Evolutionary conservation across 352 stramenopile species (phyloP), one percentile per base, ranked within the genome.

Genomic region (Pythium apleroticum): DNA sequence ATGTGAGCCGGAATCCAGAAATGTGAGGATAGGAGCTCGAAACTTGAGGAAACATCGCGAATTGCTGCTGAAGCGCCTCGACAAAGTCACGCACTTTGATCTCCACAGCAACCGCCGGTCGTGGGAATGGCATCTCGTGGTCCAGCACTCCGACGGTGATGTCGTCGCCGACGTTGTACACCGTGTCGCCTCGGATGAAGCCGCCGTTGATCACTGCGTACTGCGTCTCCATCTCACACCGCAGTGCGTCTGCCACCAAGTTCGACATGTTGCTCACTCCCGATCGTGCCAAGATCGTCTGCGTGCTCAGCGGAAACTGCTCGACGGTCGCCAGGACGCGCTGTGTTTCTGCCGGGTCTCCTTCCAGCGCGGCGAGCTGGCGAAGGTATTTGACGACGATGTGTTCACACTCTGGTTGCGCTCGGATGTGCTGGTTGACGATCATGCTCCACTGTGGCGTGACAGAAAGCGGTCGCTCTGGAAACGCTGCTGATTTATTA

Each of bases 121-220:
- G 71, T 4, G 81, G 84, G 68, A 97, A 97, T 6, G 89, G 89
- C 78, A 95, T 89, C 59, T 97, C 89, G 59, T 88, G 78, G 52
- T 93, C 77, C 6, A 96, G 56, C 4, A 89, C 87, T 0, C 82
- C 80, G 2, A 91, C 68, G 0, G 82, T 92, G 22, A 97, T 66
- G 28, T 53, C 75, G 14, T 81, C 88, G 31, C 80, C 78, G 0
- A 86, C 72, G 22, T 72, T 63, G 66, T 95, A 95, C 19, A 84
- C 69, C 49, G 77, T 82, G 52, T 97, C 83, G 30, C 87, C 89
- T 43, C 87, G 81, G 57, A 96, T 95, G 65, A 95, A 97, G 7
- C 89, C 89, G 54, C 89, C 89, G 56, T 97, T 97, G 65, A 97
- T 92, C 41, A 96, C 75, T 12, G 78, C 86, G 31, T 91, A 76